Base-by-base conservation (phyloP, 106 monocot species). In the Hemerocallis citrina region DNA sequence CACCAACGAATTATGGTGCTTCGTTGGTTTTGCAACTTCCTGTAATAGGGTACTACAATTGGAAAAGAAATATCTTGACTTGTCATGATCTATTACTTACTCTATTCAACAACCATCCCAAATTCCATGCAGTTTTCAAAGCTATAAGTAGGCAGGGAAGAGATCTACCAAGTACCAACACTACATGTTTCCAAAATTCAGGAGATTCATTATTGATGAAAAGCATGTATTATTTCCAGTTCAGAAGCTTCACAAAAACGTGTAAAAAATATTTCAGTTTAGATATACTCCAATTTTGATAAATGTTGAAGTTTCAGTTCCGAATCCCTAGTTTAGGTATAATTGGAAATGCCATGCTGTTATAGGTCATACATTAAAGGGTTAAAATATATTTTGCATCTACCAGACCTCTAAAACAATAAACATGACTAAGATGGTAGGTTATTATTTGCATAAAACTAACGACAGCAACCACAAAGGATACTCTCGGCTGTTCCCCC, bases 401-500 rank as follows among this genome's bases (percentile, higher is more conserved):
- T n/a, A n/a, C n/a, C n/a, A n/a, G n/a, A n/a, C n/a, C n/a, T n/a
- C n/a, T n/a, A n/a, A n/a, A n/a, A n/a, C n/a, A n/a, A n/a, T 46
- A 46, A 19, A n/a, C n/a, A 8, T 4, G 46, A 4, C 3, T 19
- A 46, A 46, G 22, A 20, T 20, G 20, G 28, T 28, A 51, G 52
- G 31, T 10, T 31, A 16, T 31, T 28, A 54, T 30, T 15, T n/a
- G 3, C 9, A 29, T 16, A 7, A 54, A 54, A 31, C 6, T 31
- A 16, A 51, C 5, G 51, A 12, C 28, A 51, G 11, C 0, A 54
- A 14, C 16, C 2, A 21, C 6, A 34, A 79, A 82, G 77, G 81
- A 81, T 79, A 89, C 69, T 77, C 22, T 74, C 71, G 34, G 74
- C 68, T 28, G 69, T 77, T 31, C 72, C 77, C 37, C 86, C 75